These are phyloP conservation scores for Centrapalus pauciflorus DNA, from an alignment of 129 eudicot species.

Conservation along the genomic window DNA sequence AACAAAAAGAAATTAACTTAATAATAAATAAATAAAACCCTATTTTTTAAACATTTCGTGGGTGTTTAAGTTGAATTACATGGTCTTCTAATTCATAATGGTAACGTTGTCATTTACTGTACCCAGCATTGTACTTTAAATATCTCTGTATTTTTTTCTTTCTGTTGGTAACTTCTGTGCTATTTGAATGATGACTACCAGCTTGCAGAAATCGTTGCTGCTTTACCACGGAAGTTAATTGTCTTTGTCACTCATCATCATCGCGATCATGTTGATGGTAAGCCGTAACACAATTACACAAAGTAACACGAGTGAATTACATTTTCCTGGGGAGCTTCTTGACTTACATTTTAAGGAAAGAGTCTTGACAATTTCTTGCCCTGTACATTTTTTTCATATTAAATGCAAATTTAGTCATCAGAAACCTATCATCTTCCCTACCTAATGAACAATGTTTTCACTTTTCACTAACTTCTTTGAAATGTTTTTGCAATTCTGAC, in stretches of 20 bases:
- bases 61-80: not conserved
- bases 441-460: too few species aligned
- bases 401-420: not conserved
- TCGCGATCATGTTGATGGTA: conserved; percentile 93
- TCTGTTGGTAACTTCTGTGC: conserved; percentile 4
- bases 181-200: conserved; percentile 27
- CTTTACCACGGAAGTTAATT: conserved; percentile 72
- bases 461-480: not conserved
- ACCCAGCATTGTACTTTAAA: not conserved
- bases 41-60: not conserved
- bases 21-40: not conserved
- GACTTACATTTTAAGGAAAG: not conserved
- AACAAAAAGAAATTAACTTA: not conserved
- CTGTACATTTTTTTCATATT: not conserved
- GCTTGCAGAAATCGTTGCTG: conserved; percentile 73
- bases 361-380: not conserved
- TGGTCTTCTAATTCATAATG: not conserved
- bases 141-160: not conserved
- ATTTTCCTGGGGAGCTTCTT: not conserved
- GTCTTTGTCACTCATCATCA: conserved; percentile 95
- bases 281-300: conserved; percentile 17
- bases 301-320: conserved; percentile 2
- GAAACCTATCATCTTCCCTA: not conserved
- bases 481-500: not conserved
- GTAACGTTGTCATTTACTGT: not conserved